phyloP scores from a whole-genome alignment of 129 eudicot species.

The Artemisia argyi region DNA sequence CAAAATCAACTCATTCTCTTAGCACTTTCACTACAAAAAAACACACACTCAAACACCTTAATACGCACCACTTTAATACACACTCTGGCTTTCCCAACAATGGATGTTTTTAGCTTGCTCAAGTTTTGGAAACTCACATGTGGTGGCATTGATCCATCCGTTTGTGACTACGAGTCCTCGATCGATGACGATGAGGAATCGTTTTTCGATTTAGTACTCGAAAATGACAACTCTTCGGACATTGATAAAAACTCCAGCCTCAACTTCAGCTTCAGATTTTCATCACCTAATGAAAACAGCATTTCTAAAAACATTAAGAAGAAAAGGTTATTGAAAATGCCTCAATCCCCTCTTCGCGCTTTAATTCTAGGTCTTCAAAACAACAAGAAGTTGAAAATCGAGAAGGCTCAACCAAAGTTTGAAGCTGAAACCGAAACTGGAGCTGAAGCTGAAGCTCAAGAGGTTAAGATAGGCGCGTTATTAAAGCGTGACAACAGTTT shows the following conservation, averaged over 20 bases:
- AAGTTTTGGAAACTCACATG: conserved; percentile 64
- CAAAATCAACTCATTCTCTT: too few relatives aligned
- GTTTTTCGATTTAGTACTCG: conserved; percentile 69
- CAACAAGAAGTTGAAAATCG: conserved; percentile 29
- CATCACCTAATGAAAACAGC: conserved; percentile 36
- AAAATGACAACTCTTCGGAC: conserved; percentile 17
- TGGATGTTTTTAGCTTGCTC: conserved; percentile 61
- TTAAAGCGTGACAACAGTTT: conserved; percentile 60
- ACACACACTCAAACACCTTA: conserved; percentile 4
- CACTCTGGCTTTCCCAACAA: conserved; percentile 48
- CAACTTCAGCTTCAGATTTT: conserved; percentile 18
- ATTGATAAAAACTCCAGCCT: background rate
- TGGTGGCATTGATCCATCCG: conserved; percentile 15
- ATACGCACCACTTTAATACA: conserved; percentile 6
- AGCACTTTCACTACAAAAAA: conserved; percentile 6
- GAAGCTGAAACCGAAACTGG: too few relatives aligned
- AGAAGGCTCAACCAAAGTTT: conserved; percentile 8
- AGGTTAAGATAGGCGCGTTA: conserved; percentile 31
- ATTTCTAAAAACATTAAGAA: conserved; percentile 16
- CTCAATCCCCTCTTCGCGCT: conserved; percentile 54
- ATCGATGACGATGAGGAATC: conserved; percentile 60
- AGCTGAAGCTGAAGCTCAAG: background rate
- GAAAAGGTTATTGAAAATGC: conserved; percentile 5
- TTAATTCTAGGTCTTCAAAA: conserved; percentile 49
- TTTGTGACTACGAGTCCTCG: conserved; percentile 19